A percentile compares a stretch with the other conserved stretches of the same genome.
phyloP scores from a whole-genome alignment of 306 rosid genomes.

The Citrullus amarus region DNA sequence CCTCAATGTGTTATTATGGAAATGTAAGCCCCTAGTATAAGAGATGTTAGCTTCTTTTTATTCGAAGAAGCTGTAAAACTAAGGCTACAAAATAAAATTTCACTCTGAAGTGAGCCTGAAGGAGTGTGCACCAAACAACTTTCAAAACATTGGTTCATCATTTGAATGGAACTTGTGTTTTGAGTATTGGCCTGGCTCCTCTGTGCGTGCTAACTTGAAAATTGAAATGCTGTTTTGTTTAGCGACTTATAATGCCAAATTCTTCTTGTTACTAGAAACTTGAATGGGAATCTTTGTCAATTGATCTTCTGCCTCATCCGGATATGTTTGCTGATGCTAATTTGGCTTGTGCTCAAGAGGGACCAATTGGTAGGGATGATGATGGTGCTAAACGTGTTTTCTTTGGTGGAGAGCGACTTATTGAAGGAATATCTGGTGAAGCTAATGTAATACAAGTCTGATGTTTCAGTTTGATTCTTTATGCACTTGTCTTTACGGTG shows the following conservation, averaged over 20 bases:
- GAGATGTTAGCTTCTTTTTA: not conserved
- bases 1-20: not conserved
- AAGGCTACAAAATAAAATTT: not conserved
- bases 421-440: constrained; percentile 90
- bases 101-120: not conserved
- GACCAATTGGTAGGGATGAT: constrained; percentile 58
- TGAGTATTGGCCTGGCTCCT: not conserved
- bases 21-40: not conserved
- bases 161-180: not conserved
- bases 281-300: constrained; percentile 84
- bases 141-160: not conserved
- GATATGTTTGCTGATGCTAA: constrained; percentile 81
- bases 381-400: constrained; percentile 94
- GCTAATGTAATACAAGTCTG: constrained; percentile 52
- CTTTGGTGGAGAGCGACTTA: constrained; percentile 86
- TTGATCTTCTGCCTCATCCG: constrained; percentile 95
- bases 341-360: constrained; percentile 45
- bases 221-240: not conserved
- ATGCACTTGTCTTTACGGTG: constrained; percentile 6
- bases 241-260: not conserved
- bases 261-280: constrained; percentile 53
- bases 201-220: constrained; percentile 5
- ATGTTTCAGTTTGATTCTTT: constrained; percentile 10
- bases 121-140: not conserved
- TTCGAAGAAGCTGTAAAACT: not conserved